Conservation (phyloP, 2,329 filamentous ascomycete genomes). For the Penicillium aurantiogriseum region DNA sequence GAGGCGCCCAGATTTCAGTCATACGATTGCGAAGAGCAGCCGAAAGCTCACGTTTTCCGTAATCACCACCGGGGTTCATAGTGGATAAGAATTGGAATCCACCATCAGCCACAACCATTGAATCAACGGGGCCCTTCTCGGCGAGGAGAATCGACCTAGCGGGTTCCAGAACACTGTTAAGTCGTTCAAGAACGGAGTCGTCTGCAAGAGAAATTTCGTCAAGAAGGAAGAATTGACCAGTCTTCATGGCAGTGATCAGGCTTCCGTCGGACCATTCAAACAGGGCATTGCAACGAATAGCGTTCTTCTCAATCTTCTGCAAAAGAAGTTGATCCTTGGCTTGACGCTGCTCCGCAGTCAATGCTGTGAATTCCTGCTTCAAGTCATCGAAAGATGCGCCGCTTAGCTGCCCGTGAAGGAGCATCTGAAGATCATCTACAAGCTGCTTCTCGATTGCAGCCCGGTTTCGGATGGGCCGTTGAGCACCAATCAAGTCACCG, state of each 20-base stretch:
- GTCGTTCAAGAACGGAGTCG: slow-evolving; percentile 90
- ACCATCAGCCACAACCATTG: slow-evolving; percentile 69
- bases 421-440: slow-evolving; percentile 55
- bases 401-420: slow-evolving; percentile 40
- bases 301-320: slow-evolving; percentile 45
- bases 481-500: slow-evolving; percentile 92
- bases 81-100: slow-evolving; percentile 96
- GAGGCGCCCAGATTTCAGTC: slow-evolving; percentile 97
- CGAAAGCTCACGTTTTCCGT: slow-evolving; percentile 95
- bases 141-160: slow-evolving; percentile 82
- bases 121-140: slow-evolving; percentile 85
- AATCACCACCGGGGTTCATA: slow-evolving; percentile 99
- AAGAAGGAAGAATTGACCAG: slow-evolving; percentile 84
- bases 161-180: slow-evolving; percentile 95
- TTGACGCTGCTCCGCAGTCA: slow-evolving; percentile 48
- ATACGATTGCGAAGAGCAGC: slow-evolving; percentile 94
- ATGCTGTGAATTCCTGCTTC: slow-evolving; percentile 57
- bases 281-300: slow-evolving; percentile 71
- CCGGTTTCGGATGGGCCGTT: slow-evolving; percentile 85
- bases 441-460: slow-evolving; percentile 68
- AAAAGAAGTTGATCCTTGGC: slow-evolving; percentile 51
- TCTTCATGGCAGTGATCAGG: slow-evolving; percentile 89
- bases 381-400: slow-evolving; percentile 54
- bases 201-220: slow-evolving; percentile 98
- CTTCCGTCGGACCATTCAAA: slow-evolving; percentile 98